Conservation (phyloP, 768 basidiomycete genomes). For the Boletus eberwhitei region DNA sequence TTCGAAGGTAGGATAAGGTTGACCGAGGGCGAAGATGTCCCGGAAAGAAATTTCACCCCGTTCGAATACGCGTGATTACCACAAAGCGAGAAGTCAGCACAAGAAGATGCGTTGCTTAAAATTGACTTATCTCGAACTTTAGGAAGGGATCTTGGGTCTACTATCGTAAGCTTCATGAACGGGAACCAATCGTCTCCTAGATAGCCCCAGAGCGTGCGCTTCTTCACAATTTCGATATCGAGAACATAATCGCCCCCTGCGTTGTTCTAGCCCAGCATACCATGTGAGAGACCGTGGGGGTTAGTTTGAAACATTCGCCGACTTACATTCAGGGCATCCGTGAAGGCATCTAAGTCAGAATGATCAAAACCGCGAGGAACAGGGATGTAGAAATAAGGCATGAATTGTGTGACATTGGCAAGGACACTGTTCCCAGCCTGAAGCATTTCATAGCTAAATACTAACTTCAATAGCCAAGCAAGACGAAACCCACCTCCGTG, state of each 20-base stretch:
- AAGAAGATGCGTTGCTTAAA: not conserved
- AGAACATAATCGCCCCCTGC: conserved; percentile 41
- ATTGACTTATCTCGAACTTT: conserved; percentile 85
- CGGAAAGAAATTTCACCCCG: conserved; percentile 67
- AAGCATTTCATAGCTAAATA: not conserved
- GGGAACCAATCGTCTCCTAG: conserved; percentile 71
- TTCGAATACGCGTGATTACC: conserved; percentile 61
- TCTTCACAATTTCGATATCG: conserved; percentile 55
- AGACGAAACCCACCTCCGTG: conserved; percentile 57
- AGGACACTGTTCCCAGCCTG: conserved; percentile 89
- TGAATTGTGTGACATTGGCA: conserved; percentile 74
- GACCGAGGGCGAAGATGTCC: conserved; percentile 49
- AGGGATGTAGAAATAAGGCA: conserved; percentile 91
- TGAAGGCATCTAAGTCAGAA: conserved; percentile 64
- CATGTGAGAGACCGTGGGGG: not conserved
- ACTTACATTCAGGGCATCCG: conserved; percentile 71
- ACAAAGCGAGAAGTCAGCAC: conserved; percentile 12
- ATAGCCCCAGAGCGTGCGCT: conserved; percentile 85
- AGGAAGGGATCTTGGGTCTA: conserved; percentile 72
- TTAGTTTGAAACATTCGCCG: not conserved
- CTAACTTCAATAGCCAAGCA: not conserved
- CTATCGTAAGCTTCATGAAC: conserved; percentile 83
- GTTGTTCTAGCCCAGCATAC: conserved; percentile 12
- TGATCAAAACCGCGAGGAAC: conserved; percentile 79
- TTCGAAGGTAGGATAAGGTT: conserved; percentile 72